Percentiles rank a stretch among this genome's conserved stretches.
These are phyloP conservation scores for Lyophyllum semitale DNA, from an alignment of 768 basidiomycete genomes.

Conservation along the genomic window DNA sequence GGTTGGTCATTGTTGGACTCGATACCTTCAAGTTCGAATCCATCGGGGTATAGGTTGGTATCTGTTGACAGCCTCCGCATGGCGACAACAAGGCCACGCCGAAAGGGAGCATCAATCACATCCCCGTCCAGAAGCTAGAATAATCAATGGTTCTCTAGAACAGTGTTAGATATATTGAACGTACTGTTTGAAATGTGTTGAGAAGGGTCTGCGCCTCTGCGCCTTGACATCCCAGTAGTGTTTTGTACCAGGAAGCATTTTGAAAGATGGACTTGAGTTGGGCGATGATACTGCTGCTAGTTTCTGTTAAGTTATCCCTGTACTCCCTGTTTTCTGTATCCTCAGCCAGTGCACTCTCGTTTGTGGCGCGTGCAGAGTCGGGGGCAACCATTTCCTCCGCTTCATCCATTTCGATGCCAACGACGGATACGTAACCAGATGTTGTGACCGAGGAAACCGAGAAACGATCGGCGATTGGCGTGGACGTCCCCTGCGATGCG, in stretches of 20 bases:
- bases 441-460: too few species aligned
- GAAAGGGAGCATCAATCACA: neutral
- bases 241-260: neutral
- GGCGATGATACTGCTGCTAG: too few species aligned
- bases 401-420: too few species aligned
- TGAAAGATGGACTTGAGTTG: neutral
- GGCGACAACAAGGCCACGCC: neutral
- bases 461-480: too few species aligned
- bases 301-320: too few species aligned
- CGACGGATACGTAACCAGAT: too few species aligned
- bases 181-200: neutral
- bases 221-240: neutral
- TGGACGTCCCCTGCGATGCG: too few species aligned
- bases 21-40: neutral
- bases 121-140: constrained; percentile 1
- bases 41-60: neutral
- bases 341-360: too few species aligned
- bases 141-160: too few species aligned
- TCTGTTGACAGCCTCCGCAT: neutral
- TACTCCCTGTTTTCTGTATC: too few species aligned
- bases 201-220: constrained; percentile 1
- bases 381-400: too few species aligned
- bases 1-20: neutral
- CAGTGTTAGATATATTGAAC: neutral
- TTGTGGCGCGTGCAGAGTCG: too few species aligned